These are phyloP conservation scores for Colletotrichum sp. DNA, from an alignment of 2,329 filamentous ascomycete species.

Conservation along the genomic window DNA sequence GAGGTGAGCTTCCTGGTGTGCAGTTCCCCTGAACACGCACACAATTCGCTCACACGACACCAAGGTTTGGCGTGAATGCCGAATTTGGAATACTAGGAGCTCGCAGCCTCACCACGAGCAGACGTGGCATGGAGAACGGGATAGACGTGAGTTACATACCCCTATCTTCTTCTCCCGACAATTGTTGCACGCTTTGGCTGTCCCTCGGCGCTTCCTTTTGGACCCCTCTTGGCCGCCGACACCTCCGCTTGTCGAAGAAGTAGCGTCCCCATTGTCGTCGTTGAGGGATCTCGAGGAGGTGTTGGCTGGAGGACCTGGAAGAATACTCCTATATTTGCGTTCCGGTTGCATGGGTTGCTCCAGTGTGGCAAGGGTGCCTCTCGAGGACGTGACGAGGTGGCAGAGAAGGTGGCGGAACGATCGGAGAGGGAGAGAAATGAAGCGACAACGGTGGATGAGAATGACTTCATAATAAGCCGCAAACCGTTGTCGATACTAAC, in stretches of 20 bases:
- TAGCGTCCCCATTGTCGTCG: not conserved
- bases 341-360: constrained; percentile 13
- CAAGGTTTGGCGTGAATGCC: not conserved
- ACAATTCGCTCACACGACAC: not conserved
- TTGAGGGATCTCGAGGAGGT: not conserved
- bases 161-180: constrained; percentile 17
- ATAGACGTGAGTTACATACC: not conserved
- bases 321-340: constrained; percentile 15
- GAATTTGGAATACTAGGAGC: not conserved
- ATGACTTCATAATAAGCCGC: not conserved
- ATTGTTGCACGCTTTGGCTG: not conserved
- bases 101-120: not conserved
- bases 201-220: constrained; percentile 9
- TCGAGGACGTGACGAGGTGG: not conserved
- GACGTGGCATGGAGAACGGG: not conserved
- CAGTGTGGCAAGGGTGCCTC: not conserved
- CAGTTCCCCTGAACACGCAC: not conserved
- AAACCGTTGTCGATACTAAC: not conserved
- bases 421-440: not conserved
- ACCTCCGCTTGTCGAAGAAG: not conserved
- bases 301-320: not conserved
- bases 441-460: not conserved
- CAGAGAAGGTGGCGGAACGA: not conserved
- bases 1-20: not conserved
- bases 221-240: not conserved